Base-by-base conservation (phyloP, 2,329 filamentous ascomycete genomes). In the Penicillium janthinellum region DNA sequence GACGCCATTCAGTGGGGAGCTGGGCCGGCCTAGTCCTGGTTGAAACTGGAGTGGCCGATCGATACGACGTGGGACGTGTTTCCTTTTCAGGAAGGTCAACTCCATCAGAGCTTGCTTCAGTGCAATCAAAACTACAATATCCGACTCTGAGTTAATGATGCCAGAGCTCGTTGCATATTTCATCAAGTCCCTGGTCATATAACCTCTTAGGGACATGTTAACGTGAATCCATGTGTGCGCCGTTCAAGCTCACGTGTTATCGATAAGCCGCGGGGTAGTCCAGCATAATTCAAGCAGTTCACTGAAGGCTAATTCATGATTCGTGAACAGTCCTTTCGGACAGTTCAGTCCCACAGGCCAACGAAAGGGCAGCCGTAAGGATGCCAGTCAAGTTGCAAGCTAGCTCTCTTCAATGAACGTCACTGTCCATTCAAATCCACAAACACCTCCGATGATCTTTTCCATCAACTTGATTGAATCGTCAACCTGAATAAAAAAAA, bases 1-100 rank as follows among this genome's bases (percentile, higher is more conserved):
- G 53, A 44, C 52, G 49, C 44, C 56, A 63, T 62, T 51, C 20
- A 59, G 60, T 61, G 59, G 59, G 52, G 54, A 31, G 31, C 6
- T 17, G 1, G 41, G 44, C 53, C 51, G 52, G 38, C 34, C 44
- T 42, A 20, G 52, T 37, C 55, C 38, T 8, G 57, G 42, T 63
- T 39, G 10, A 22, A 22, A 22, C 22, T 22, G 3, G 22, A 52
- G 52, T 62, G 59, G 59, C 42, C 47, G 54, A 61, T 58, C 52
- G 34, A 50, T 56, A 15, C 45, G 37, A 41, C 22, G 47, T 51
- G 48, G 48, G 48, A 34, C 37, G 22, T 37, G 22, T 10, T 28
- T 11, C 49, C 10, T 25, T 2, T 5, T 10, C 15, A 12, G 49
- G 49, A 52, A 52, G 20, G 49, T 39, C 20, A 17, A 28, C 12